Evolutionary conservation across 352 stramenopile species (phyloP).

Genomic region (Phytophthora megakarya): DNA sequence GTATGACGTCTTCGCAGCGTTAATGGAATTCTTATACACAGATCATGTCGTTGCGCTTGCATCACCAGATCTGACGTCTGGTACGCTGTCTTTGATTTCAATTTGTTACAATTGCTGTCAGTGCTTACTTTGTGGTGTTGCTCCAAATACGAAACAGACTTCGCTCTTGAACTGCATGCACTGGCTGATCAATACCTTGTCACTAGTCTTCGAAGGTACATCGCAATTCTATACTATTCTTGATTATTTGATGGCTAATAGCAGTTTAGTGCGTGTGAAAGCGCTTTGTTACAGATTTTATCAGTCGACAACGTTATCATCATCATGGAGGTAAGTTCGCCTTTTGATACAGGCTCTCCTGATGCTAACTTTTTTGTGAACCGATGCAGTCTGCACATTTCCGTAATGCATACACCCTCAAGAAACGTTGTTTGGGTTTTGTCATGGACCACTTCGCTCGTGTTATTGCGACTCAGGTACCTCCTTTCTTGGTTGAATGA

Average conservation of each 20-base stretch:
- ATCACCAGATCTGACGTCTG: constrained; percentile 42
- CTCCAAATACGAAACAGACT: constrained; percentile 43
- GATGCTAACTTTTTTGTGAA: not conserved
- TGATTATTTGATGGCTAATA: not conserved
- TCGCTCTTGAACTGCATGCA: constrained; percentile 78
- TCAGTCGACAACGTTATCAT: constrained; percentile 76
- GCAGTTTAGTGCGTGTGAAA: constrained; percentile 68
- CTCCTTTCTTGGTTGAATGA: constrained; percentile 1
- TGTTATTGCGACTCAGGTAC: constrained; percentile 73
- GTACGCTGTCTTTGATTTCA: constrained; percentile 24
- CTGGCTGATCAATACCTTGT: constrained; percentile 90
- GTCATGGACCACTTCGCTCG: constrained; percentile 82
- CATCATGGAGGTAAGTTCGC: constrained; percentile 59
- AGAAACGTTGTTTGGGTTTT: constrained; percentile 82
- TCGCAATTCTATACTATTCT: not conserved
- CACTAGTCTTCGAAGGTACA: constrained; percentile 53
- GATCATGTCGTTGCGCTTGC: constrained; percentile 66
- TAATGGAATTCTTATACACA: constrained; percentile 92
- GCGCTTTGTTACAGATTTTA: constrained; percentile 65
- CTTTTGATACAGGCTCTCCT: not conserved
- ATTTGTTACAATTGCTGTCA: not conserved
- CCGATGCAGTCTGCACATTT: constrained; percentile 66
- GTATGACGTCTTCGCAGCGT: constrained; percentile 77
- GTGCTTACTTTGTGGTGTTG: not conserved
- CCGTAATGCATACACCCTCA: constrained; percentile 69